Evolutionary conservation across 176 grass and related monocot genomes (phyloP).

Genomic region (Chloris gayana): DNA sequence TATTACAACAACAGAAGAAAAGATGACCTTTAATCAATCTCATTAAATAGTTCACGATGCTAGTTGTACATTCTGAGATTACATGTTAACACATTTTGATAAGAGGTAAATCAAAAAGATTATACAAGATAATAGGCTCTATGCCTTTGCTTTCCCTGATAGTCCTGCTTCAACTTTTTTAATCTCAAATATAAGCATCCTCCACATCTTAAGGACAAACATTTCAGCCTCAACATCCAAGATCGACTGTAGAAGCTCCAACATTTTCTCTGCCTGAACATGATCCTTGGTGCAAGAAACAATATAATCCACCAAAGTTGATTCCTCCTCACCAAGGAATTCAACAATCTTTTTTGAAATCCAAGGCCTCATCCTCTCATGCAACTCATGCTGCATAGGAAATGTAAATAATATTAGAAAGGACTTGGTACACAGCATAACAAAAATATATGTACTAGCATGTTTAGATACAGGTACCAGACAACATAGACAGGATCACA

Average conservation of each 20-base stretch:
- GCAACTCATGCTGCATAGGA: slow-evolving; percentile 74
- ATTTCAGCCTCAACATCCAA: slow-evolving; percentile 96
- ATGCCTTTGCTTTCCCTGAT: slow-evolving; percentile 52
- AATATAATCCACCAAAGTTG: slow-evolving; percentile 96
- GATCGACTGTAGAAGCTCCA: slow-evolving; percentile 91
- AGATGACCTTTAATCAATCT: slow-evolving; percentile 22
- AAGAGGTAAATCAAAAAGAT: slow-evolving; percentile 34
- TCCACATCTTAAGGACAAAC: slow-evolving; percentile 99
- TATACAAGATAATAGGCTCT: slow-evolving; percentile 43
- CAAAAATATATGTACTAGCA: neutral
- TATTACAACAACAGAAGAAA: slow-evolving; percentile 28
- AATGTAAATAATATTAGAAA: slow-evolving; percentile 24
- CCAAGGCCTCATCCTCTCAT: slow-evolving; percentile 98
- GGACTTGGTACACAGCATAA: slow-evolving; percentile 9
- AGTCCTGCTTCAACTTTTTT: slow-evolving; percentile 92
- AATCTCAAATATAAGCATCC: slow-evolving; percentile 99
- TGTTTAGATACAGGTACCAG: neutral
- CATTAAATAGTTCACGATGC: slow-evolving; percentile 18
- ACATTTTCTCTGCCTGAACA: slow-evolving; percentile 83
- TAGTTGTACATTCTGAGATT: slow-evolving; percentile 35
- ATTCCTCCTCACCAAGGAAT: slow-evolving; percentile 98
- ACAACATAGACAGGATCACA: neutral
- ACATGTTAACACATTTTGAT: slow-evolving; percentile 31
- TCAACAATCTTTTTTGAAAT: slow-evolving; percentile 98
- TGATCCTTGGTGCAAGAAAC: slow-evolving; percentile 96